A percentile compares a stretch with the other conserved stretches of the same genome.
Conservation (phyloP, 1,284 basidiomycete genomes). For the Leucoagaricus sp. region DNA sequence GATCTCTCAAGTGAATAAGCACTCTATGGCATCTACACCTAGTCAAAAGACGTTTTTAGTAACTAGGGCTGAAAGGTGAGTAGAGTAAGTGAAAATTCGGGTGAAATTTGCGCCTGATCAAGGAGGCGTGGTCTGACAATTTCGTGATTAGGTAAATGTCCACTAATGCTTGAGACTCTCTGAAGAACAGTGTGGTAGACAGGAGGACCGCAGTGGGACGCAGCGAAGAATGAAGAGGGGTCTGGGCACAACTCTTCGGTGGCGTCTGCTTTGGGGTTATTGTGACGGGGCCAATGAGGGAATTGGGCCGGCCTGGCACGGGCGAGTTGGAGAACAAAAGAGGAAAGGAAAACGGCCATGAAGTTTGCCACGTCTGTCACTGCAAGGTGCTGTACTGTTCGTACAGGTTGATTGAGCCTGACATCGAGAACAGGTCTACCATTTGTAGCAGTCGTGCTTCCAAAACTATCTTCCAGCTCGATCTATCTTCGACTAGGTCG, state of each 20-base stretch:
- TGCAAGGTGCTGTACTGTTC: conserved; percentile 3
- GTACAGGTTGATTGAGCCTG: not conserved
- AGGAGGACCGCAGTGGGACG: too few relatives aligned
- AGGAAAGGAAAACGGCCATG: conserved; percentile 1
- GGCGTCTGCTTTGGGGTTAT: not conserved
- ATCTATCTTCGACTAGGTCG: not conserved
- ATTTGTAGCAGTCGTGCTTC: not conserved
- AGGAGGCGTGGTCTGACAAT: too few relatives aligned
- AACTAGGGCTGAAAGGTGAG: too few relatives aligned
- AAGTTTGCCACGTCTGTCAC: not conserved
- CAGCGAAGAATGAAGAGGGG: too few relatives aligned
- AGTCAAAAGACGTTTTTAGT: too few relatives aligned
- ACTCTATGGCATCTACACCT: too few relatives aligned
- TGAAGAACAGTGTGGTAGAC: too few relatives aligned
- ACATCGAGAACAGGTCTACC: not conserved
- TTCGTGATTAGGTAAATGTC: too few relatives aligned
- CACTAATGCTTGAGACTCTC: too few relatives aligned
- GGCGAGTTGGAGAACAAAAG: not conserved
- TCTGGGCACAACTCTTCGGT: not conserved
- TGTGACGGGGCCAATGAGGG: not conserved
- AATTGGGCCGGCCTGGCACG: not conserved
- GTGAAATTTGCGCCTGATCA: too few relatives aligned
- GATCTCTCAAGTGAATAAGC: too few relatives aligned
- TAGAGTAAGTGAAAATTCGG: too few relatives aligned
- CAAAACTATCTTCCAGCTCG: not conserved